phyloP scores from a whole-genome alignment of 2,329 filamentous ascomycete genomes.

The Ilyonectria sp. region DNA sequence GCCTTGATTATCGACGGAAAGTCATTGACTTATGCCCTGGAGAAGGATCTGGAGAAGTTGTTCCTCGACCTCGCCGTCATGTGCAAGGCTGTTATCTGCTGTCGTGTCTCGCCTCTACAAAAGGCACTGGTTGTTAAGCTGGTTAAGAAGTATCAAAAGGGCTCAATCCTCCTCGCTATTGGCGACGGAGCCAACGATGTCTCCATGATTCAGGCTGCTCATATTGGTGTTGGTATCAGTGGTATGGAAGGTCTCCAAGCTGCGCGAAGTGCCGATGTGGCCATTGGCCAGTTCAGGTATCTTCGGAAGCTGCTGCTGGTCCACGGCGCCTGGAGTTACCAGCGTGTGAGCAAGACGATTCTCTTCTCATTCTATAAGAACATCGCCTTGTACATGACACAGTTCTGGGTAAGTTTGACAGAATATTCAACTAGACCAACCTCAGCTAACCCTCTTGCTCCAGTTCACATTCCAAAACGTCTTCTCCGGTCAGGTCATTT shows the following conservation, averaged over 20 bases:
- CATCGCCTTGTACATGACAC: conserved; percentile 97
- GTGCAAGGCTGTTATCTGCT: conserved; percentile 99
- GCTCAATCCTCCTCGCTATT: conserved; percentile 93
- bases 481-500: conserved; percentile 97
- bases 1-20: conserved; percentile 97
- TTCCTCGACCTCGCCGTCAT: conserved; percentile 94
- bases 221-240: conserved; percentile 97
- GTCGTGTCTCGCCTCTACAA: conserved; percentile 95
- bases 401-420: conserved; percentile 87
- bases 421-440: too few relatives aligned
- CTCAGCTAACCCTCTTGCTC: conserved; percentile 46
- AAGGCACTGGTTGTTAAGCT: conserved; percentile 98
- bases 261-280: conserved; percentile 93
- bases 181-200: conserved; percentile 99
- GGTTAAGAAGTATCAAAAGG: conserved; percentile 91
- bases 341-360: conserved; percentile 96
- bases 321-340: conserved; percentile 97
- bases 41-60: conserved; percentile 92
- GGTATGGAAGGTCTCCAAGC: conserved; percentile 97
- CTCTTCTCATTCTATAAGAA: conserved; percentile 99
- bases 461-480: conserved; percentile 98
- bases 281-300: conserved; percentile 96
- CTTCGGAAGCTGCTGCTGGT: conserved; percentile 94
- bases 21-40: conserved; percentile 91
- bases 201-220: conserved; percentile 99